Evolutionary conservation across 2,329 filamentous ascomycete genomes (phyloP), one percentile per base, ranked within the genome.

Genomic region (Cladosporium sp.): DNA sequence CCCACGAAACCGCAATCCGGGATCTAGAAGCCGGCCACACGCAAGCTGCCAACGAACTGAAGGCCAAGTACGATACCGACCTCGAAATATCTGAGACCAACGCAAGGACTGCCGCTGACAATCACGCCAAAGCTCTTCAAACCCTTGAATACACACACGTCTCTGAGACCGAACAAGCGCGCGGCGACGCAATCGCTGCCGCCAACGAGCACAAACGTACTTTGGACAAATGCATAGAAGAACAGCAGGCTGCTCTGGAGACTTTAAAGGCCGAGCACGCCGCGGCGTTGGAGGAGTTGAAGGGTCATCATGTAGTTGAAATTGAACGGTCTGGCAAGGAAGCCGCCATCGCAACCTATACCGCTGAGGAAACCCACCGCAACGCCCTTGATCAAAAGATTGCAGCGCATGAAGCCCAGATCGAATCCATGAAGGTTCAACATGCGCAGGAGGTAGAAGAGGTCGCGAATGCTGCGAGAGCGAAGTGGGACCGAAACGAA

Each of bases 21-120:
- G 38, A 65, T 21, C 32, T 66, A 2, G 47, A 66, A 54, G 51
- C 55, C 14, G 38, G 66, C 26, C 69, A 71, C 44, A 61, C 69
- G 3, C 63, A 66, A 15, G 41, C 65, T 18, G 57, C 70, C 14
- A 49, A 49, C 11, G 58, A 66, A 11, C 52, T 71, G 24, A 68
- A 68, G 30, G 67, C 68, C 15, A 67, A 68, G 54, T 68, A 71
- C 38, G 65, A 36, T 28, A 36, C 64, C 47, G 69, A 70, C 21
- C 57, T 63, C 18, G 60, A 59, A 21, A 32, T 26, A 8, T 34
- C 68, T 21, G 51, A 55, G 26, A 15, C 49, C 18, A 44, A 63
- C 30, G 66, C 67, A 54, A 55, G 65, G 30, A 54, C 59, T 52
- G 66, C 51, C 41, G 36, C 52, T 44, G 60, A 59, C 41, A 61